These are phyloP conservation scores for Colletotrichum cereale DNA, from an alignment of 2,329 filamentous ascomycete genomes.

Conservation along the genomic window DNA sequence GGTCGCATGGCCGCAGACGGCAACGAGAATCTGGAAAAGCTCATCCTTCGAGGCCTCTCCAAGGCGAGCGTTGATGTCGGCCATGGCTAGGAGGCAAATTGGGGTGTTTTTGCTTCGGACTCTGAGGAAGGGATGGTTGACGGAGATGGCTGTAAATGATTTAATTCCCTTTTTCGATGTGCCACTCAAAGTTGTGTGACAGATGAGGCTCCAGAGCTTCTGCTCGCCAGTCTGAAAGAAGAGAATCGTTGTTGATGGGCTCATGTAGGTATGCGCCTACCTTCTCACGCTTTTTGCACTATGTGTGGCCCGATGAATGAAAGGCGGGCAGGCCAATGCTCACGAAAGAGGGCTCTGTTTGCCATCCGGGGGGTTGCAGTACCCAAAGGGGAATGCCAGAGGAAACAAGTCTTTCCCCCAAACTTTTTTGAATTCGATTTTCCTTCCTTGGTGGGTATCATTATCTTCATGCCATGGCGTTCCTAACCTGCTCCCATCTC, in stretches of 20 bases:
- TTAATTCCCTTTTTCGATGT: background rate
- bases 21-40: slow-evolving; percentile 16
- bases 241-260: slow-evolving; percentile 9
- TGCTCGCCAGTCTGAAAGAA: background rate
- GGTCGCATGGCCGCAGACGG: slow-evolving; percentile 4
- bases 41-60: slow-evolving; percentile 21
- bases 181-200: background rate
- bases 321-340: slow-evolving; percentile 8
- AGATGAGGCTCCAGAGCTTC: background rate
- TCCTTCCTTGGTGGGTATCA: slow-evolving; percentile 44
- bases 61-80: background rate
- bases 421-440: slow-evolving; percentile 3
- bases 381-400: background rate
- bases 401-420: background rate
- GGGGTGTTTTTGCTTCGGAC: background rate
- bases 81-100: background rate
- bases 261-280: slow-evolving; percentile 21
- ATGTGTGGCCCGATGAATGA: background rate
- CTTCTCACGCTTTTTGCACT: slow-evolving; percentile 20
- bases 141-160: background rate
- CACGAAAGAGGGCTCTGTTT: slow-evolving; percentile 11
- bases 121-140: background rate
- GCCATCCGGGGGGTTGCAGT: background rate
- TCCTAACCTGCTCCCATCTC: slow-evolving; percentile 70
- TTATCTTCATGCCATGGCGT: slow-evolving; percentile 53